Evolutionary conservation across 805 yeast species (phyloP).

Genomic region (Zygoascus flipseniorum): DNA sequence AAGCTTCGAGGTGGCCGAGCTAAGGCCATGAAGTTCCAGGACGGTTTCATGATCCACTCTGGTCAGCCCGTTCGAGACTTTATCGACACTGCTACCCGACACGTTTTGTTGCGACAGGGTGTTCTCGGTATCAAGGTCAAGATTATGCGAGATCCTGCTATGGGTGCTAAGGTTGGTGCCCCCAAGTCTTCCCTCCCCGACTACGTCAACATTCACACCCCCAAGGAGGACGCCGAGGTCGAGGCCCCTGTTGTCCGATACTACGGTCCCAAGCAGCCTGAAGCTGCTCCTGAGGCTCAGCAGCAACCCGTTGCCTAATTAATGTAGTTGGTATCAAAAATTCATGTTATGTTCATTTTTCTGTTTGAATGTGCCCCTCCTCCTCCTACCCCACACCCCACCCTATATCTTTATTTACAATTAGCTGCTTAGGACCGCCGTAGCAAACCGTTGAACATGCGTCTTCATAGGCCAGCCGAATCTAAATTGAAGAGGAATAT

Average conservation of each 20-base stretch:
- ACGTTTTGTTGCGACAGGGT: constrained; percentile 99
- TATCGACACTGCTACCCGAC: constrained; percentile 98
- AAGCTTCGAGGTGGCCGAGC: constrained; percentile 99
- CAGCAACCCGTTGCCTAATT: constrained; percentile 1
- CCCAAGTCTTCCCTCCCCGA: constrained; percentile 71
- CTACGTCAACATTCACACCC: constrained; percentile 84
- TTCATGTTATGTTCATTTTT: constrained; percentile 1
- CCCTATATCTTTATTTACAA: neutral
- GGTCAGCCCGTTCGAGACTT: constrained; percentile 99
- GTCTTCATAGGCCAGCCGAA: neutral
- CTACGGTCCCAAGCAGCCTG: constrained; percentile 40
- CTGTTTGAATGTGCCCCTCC: neutral
- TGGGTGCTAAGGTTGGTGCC: constrained; percentile 29
- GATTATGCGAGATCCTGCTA: constrained; percentile 96
- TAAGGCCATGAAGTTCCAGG: constrained; percentile 98
- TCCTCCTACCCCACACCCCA: neutral
- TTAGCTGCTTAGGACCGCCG: too few species aligned
- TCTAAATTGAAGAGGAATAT: neutral
- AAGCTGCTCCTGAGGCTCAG: constrained; percentile 29
- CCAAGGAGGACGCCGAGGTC: constrained; percentile 69
- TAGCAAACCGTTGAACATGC: neutral
- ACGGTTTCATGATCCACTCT: constrained; percentile 99
- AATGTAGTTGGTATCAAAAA: neutral
- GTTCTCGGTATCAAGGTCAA: constrained; percentile 98
- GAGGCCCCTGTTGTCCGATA: constrained; percentile 71